phyloP scores from a whole-genome alignment of 768 basidiomycete species.

The Galerina sulciceps region DNA sequence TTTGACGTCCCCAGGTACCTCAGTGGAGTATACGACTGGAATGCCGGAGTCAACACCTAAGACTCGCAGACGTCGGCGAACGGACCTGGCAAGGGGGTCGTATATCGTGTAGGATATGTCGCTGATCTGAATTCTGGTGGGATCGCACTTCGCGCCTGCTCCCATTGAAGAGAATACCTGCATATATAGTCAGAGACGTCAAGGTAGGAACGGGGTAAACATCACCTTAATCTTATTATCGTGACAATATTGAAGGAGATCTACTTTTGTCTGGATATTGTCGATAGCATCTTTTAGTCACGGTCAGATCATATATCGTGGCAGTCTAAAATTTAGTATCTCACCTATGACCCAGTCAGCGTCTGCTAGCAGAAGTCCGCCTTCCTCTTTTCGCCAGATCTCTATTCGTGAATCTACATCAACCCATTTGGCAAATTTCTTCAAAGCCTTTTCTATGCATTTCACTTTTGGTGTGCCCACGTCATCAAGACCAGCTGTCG shows the following conservation, averaged over 20 bases:
- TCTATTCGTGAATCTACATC: slow-evolving; percentile 84
- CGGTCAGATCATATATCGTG: not conserved
- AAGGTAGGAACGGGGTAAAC: not conserved
- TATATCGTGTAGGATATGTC: slow-evolving; percentile 93
- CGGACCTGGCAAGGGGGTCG: slow-evolving; percentile 92
- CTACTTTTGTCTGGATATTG: slow-evolving; percentile 96
- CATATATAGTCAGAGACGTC: slow-evolving; percentile 34
- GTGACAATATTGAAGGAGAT: slow-evolving; percentile 88
- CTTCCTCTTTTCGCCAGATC: slow-evolving; percentile 85
- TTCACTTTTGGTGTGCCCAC: slow-evolving; percentile 94
- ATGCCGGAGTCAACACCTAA: slow-evolving; percentile 68
- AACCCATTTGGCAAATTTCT: slow-evolving; percentile 82
- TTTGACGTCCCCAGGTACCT: slow-evolving; percentile 87
- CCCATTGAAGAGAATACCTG: slow-evolving; percentile 98
- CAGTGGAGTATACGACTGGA: slow-evolving; percentile 95
- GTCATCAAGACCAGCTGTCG: slow-evolving; percentile 84
- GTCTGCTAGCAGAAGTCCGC: slow-evolving; percentile 72
- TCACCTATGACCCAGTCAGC: slow-evolving; percentile 94
- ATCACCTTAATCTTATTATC: slow-evolving; percentile 75
- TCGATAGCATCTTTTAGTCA: slow-evolving; percentile 84
- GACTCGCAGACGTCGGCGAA: slow-evolving; percentile 75
- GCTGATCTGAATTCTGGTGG: slow-evolving; percentile 92
- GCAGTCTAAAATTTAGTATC: slow-evolving; percentile 19
- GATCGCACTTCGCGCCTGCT: slow-evolving; percentile 92
- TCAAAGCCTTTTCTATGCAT: slow-evolving; percentile 70